Evolutionary conservation across 2,329 filamentous ascomycete genomes (phyloP).

Genomic region (Zymoseptoria crescenta): DNA sequence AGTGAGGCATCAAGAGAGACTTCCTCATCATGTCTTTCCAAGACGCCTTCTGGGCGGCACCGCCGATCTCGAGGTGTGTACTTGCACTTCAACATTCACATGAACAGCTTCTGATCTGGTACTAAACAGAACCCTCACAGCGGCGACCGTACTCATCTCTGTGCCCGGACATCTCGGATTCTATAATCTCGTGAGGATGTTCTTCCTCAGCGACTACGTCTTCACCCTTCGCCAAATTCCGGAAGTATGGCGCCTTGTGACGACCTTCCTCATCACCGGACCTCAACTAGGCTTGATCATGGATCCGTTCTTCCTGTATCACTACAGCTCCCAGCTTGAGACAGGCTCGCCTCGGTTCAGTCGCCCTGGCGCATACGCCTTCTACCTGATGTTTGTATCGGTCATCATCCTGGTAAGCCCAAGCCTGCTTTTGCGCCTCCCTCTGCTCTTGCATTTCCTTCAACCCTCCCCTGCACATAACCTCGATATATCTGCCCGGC

Average conservation of each 20-base stretch:
- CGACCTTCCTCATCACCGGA: constrained; percentile 53
- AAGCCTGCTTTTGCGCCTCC: constrained; percentile 5
- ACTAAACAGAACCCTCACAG: constrained; percentile 59
- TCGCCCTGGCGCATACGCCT: constrained; percentile 68
- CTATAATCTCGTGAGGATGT: constrained; percentile 44
- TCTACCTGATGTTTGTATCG: constrained; percentile 69
- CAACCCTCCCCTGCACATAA: constrained; percentile 27
- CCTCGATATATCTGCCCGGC: constrained; percentile 55
- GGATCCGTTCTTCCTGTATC: constrained; percentile 73
- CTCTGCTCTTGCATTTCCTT: constrained; percentile 15
- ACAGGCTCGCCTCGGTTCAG: constrained; percentile 61
- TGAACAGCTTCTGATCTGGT: constrained; percentile 33
- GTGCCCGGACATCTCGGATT: constrained; percentile 52
- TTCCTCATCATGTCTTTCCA: constrained; percentile 17
- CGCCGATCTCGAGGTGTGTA: constrained; percentile 58
- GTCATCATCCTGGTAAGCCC: constrained; percentile 67
- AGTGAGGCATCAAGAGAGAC: not conserved
- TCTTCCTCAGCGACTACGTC: constrained; percentile 44
- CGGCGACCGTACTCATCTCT: constrained; percentile 56
- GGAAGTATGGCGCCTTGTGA: constrained; percentile 52
- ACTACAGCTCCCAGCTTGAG: constrained; percentile 69
- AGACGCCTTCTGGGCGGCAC: constrained; percentile 46
- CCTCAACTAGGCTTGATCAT: constrained; percentile 52
- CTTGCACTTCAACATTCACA: constrained; percentile 1
- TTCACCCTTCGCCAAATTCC: constrained; percentile 49